A percentile compares a stretch with the other conserved stretches of the same genome.
Evolutionary conservation across 345 rosid species (phyloP).

Genomic region (Euphorbia lathyris): DNA sequence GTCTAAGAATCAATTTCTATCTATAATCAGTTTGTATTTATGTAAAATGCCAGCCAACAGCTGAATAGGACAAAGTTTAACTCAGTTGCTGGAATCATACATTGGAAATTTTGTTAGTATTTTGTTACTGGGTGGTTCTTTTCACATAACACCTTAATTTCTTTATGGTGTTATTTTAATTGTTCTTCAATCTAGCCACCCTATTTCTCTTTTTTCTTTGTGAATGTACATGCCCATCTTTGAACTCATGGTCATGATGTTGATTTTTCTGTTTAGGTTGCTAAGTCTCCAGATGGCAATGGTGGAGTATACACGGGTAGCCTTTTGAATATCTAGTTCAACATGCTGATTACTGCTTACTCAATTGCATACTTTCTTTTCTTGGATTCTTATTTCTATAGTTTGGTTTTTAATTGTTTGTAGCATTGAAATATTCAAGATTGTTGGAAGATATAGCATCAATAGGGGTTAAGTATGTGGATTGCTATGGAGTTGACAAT

Average conservation of each 20-base stretch:
- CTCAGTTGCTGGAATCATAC: no score
- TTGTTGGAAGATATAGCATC: slow-evolving; percentile 81
- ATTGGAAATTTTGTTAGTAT: no score
- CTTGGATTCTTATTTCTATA: slow-evolving; percentile 18
- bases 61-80: no score
- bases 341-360: slow-evolving; percentile 12
- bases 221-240: slow-evolving; percentile 4
- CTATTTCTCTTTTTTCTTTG: no score
- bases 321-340: slow-evolving; percentile 6
- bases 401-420: slow-evolving; percentile 17
- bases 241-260: slow-evolving; percentile 14
- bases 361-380: slow-evolving; percentile 12
- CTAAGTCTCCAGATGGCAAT: slow-evolving; percentile 97
- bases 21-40: no score
- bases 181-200: no score
- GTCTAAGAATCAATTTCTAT: no score
- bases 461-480: slow-evolving; percentile 81
- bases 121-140: no score
- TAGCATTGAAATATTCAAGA: slow-evolving; percentile 83
- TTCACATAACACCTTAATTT: no score
- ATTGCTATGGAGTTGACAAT: slow-evolving; percentile 97
- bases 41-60: no score
- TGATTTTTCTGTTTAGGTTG: slow-evolving; percentile 52
- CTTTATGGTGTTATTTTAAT: no score
- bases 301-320: slow-evolving; percentile 97